phyloP scores from a whole-genome alignment of 345 rosid genomes.

The Microthlaspi erraticum region DNA sequence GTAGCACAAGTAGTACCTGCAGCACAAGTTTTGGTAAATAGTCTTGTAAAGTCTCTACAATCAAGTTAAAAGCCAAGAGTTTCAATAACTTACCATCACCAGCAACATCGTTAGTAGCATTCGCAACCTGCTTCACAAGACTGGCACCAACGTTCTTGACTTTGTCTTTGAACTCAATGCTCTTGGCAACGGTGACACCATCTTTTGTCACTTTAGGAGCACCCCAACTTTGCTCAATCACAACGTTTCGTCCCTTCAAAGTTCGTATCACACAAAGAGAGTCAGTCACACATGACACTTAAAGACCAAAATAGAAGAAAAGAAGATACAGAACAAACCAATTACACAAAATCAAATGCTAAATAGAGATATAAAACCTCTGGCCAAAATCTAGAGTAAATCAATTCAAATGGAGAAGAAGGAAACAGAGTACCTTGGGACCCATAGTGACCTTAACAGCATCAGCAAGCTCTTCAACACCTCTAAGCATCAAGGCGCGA shows the following conservation, averaged over 20 bases:
- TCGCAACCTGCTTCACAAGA: slow-evolving; percentile 98
- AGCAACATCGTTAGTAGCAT: slow-evolving; percentile 95
- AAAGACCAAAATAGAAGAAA: neutral
- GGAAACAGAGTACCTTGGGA: slow-evolving; percentile 52
- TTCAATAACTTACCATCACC: slow-evolving; percentile 72
- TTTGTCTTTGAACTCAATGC: slow-evolving; percentile 89
- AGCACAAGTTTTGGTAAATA: neutral
- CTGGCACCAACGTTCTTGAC: slow-evolving; percentile 96
- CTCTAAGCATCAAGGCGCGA: slow-evolving; percentile 70
- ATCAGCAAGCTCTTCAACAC: slow-evolving; percentile 74
- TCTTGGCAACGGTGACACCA: slow-evolving; percentile 98
- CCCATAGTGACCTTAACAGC: slow-evolving; percentile 80
- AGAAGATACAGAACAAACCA: neutral
- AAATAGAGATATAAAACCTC: neutral
- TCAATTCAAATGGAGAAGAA: neutral
- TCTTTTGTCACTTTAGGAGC: slow-evolving; percentile 98
- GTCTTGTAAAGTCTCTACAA: neutral
- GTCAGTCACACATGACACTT: neutral
- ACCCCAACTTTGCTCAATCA: slow-evolving; percentile 94
- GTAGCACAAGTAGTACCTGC: slow-evolving; percentile 77
- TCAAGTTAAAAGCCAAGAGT: neutral
- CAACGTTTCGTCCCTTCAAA: slow-evolving; percentile 84
- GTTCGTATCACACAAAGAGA: neutral
- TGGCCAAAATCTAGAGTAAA: neutral
- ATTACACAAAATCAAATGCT: neutral